Conservation (phyloP, 1,139 yeast species). For the Yamadazyma epiphylla region DNA sequence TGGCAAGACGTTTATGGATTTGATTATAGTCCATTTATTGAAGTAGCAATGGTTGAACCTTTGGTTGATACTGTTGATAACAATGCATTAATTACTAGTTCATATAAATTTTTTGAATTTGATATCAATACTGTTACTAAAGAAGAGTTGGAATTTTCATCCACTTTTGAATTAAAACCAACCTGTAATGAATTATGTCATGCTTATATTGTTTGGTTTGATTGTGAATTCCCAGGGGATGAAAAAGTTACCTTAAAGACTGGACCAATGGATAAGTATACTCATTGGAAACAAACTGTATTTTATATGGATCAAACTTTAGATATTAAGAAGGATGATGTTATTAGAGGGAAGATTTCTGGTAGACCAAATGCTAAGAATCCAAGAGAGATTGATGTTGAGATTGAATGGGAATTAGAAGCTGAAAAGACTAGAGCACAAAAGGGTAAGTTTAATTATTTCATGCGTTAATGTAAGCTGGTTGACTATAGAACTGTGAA, state of each 20-base stretch:
- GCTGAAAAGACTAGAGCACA: slow-evolving; percentile 56
- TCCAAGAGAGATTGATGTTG: slow-evolving; percentile 83
- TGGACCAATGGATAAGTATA: slow-evolving; percentile 77
- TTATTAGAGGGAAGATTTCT: slow-evolving; percentile 64
- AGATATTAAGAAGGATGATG: slow-evolving; percentile 74
- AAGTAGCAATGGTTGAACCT: slow-evolving; percentile 87
- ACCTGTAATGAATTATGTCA: slow-evolving; percentile 79
- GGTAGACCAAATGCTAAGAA: slow-evolving; percentile 74
- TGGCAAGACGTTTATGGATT: slow-evolving; percentile 98
- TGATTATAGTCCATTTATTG: slow-evolving; percentile 73
- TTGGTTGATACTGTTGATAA: slow-evolving; percentile 90
- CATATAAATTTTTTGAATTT: slow-evolving; percentile 69
- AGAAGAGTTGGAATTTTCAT: slow-evolving; percentile 74
- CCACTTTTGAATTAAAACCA: slow-evolving; percentile 65
- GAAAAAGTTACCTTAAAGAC: slow-evolving; percentile 67
- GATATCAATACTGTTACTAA: slow-evolving; percentile 87
- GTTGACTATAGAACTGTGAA: neutral
- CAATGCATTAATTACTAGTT: slow-evolving; percentile 68
- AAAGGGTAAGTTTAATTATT: slow-evolving; percentile 58
- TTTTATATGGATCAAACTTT: slow-evolving; percentile 84
- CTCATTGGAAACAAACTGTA: slow-evolving; percentile 97
- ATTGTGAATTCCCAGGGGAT: slow-evolving; percentile 73
- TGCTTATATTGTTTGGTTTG: slow-evolving; percentile 94
- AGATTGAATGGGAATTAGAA: slow-evolving; percentile 54
- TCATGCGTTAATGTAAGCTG: slow-evolving; percentile 49